Evolutionary conservation across 345 rosid species (phyloP), one percentile per base, ranked within the genome.

Genomic region (Schrenkiella parvula): DNA sequence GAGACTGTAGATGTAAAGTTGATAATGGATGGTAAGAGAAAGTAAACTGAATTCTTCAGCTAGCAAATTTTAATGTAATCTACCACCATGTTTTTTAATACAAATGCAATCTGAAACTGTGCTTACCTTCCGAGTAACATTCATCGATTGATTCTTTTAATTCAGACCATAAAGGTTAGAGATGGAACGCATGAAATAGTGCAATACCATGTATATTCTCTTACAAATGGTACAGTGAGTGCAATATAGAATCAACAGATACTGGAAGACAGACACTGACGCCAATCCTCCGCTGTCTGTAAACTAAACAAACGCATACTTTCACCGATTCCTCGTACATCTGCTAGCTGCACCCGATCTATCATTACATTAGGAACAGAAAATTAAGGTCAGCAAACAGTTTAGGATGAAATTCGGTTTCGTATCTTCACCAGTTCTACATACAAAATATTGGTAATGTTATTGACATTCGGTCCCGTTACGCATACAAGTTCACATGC

Each of bases 211-310:
- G 32, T 37, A 23, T 26, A 21, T 22, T 29, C 51, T 63, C 31
- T 72, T 63, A 63, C 29, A 71, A 62, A 62, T 51, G 43, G 75
- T 48, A 48, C n/a, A 62, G 26, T 18, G 62, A 51, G 26, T 25
- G 58, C 66, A 66, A 15, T 54, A 68, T 2, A 42, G 42, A 42
- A 28, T 53, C 63, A 66, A 1, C 15, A 19, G 2, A 15, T 22
- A 57, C 35, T 22, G 23, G 57, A 60, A 34, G 65, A 59, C 10
- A 42, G 42, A 52, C 68, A 60, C 41, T 14, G 41, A 39, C 4
- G 14, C 41, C 2, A n/a, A 31, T 12, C 15, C 1, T 34, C 9
- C 2, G 0, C 23, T n/a, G 58, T 37, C 7, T 37, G 39, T 17
- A 39, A 29, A 51, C 42, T 62, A 44, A 39, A 51, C 42, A 35